These are phyloP conservation scores for Gloeopeniophorella convolvens DNA, from an alignment of 768 basidiomycete species.

Conservation along the genomic window DNA sequence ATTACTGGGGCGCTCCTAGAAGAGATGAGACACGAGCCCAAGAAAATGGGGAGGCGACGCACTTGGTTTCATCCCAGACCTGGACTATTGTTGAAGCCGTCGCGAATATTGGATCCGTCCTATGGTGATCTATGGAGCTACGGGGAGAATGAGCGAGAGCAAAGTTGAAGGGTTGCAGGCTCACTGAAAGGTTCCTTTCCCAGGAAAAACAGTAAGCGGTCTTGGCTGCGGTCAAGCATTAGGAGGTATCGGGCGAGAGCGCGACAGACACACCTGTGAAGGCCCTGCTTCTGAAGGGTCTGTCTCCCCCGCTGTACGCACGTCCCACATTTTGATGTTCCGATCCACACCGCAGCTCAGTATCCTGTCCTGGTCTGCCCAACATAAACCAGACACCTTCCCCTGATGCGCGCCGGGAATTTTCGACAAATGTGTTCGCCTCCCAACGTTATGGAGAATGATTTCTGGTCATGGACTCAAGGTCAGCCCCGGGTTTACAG, in stretches of 20 bases:
- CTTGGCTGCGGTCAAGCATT: conserved; percentile 23
- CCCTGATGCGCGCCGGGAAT: conserved; percentile 75
- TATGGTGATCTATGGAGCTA: conserved; percentile 93
- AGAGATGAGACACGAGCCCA: not conserved
- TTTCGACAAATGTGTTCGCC: conserved; percentile 45
- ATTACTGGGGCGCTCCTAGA: conserved; percentile 76
- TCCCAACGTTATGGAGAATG: conserved; percentile 75
- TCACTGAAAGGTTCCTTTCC: conserved; percentile 89
- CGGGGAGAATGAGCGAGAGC: conserved; percentile 1
- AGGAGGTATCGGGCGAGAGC: not conserved
- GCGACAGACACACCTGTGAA: conserved; percentile 30
- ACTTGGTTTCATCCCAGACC: conserved; percentile 98
- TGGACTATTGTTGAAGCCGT: conserved; percentile 92
- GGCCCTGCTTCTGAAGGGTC: conserved; percentile 31
- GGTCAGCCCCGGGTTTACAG: not conserved
- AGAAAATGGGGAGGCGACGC: conserved; percentile 20
- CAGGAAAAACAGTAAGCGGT: conserved; percentile 74
- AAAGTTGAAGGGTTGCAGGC: conserved; percentile 19
- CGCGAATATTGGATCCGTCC: conserved; percentile 82
- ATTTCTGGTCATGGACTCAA: conserved; percentile 47
- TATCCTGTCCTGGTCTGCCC: conserved; percentile 54
- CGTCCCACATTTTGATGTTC: conserved; percentile 77
- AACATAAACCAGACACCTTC: conserved; percentile 78
- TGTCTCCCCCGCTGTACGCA: conserved; percentile 25
- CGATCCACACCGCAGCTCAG: conserved; percentile 80